A percentile compares a stretch with the other conserved stretches of the same genome.
phyloP scores from a whole-genome alignment of 1,139 yeast genomes.

The Yamadazyma sp. region DNA sequence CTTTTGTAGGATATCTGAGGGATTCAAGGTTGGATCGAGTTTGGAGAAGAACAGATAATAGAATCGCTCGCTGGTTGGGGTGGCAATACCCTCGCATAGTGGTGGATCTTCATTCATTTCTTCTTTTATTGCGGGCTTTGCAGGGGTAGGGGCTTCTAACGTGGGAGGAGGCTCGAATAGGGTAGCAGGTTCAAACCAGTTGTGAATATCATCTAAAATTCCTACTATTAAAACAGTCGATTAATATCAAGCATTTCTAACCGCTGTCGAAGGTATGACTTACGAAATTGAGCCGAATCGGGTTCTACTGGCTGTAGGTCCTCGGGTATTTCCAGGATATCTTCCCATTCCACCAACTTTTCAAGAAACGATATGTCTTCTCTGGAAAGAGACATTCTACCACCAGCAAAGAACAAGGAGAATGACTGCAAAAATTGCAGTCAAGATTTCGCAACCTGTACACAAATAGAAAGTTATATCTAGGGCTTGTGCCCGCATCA shows the following conservation, averaged over 20 bases:
- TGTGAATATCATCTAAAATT: not conserved
- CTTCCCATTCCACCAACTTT: not conserved
- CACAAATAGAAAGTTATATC: not conserved
- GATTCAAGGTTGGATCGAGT: no score
- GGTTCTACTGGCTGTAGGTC: no score
- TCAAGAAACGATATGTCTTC: not conserved
- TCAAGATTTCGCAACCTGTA: not conserved
- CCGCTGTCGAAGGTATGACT: not conserved
- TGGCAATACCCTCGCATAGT: no score
- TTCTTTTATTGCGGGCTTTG: no score
- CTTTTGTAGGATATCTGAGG: no score
- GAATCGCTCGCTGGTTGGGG: no score
- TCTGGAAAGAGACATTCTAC: not conserved
- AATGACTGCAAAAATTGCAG: conserved; percentile 1
- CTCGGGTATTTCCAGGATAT: no score
- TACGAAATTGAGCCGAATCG: not conserved
- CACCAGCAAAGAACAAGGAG: not conserved
- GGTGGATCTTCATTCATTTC: no score
- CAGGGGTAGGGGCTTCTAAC: not conserved
- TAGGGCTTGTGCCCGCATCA: conserved; percentile 6
- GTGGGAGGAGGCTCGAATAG: no score
- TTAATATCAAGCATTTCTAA: not conserved
- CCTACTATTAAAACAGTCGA: not conserved
- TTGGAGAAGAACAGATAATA: no score
- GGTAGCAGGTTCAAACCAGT: not conserved